Base-by-base conservation (phyloP, 1,284 basidiomycete species). In the Leccinum insigne region DNA sequence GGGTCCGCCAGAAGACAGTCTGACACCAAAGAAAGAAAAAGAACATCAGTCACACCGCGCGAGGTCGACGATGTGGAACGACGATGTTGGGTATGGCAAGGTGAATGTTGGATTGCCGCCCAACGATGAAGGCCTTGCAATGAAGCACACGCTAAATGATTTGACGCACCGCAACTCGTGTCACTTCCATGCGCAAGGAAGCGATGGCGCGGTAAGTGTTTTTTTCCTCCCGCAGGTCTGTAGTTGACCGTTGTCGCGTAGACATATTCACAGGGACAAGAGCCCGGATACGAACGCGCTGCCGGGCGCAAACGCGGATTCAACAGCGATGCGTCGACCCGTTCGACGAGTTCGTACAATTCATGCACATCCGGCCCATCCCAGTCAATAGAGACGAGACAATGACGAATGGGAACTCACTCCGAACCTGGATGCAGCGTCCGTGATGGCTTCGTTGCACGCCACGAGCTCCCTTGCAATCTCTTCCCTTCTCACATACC, bases 1-100 rank as follows among this genome's bases (percentile, higher is more conserved):
- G 94, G 13, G 92, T 93, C 66, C 87, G 80, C 92, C 92, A 94
- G 61, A 94, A 77, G 0, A 92, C 92, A 93, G 64, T 57, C 26
- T 54, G 58, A 26, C 5, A 23, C 18, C 35, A 38, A 38, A 38
- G 35, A 38, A 38, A 38, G 35, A 38, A 38, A 38, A 38, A 38
- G 35, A 38, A 38, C 35, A 18, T 49, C 47, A 49, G 47, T 21
- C 10, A 16, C 23, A 16, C 13, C 14, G 23, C 4, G n/a, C 58
- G 59, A 40, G 18, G 3, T 52, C 68, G 44, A 61, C 14, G 4
- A 23, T 58, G 2, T 29, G 21, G 38, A 26, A 29, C 7, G 61
- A 47, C 4, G 10, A 23, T 42, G 26, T 14, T 29, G 54, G 47
- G 2, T 65, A 58, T 52, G 21, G 58, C 18, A 64, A 69, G 14